phyloP scores from a whole-genome alignment of 2,329 filamentous ascomycete genomes.

The Curvularia eragrostidis region DNA sequence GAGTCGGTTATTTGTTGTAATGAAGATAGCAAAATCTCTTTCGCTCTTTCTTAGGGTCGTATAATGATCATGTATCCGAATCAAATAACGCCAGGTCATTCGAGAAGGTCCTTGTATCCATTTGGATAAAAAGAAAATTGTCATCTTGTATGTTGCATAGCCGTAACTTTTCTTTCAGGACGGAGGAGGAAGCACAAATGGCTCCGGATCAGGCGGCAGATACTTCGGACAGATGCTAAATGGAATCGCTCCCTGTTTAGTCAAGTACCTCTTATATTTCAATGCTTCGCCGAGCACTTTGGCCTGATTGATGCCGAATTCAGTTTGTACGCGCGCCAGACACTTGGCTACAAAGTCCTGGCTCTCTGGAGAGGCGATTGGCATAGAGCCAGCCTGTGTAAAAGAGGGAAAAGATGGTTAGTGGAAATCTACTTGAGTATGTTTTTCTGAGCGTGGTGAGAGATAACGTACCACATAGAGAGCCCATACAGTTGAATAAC shows the following conservation, averaged over 20 bases:
- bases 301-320: conserved; percentile 46
- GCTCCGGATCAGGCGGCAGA: conserved; percentile 15
- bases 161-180: neutral
- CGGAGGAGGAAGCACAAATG: neutral
- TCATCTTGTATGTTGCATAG: neutral
- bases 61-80: neutral
- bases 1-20: neutral
- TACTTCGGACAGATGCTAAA: conserved; percentile 22
- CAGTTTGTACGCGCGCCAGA: conserved; percentile 68
- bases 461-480: conserved; percentile 31
- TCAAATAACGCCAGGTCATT: neutral
- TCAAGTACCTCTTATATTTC: conserved; percentile 26
- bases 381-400: conserved; percentile 35
- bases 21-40: neutral
- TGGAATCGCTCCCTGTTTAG: conserved; percentile 5
- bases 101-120: neutral
- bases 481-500: conserved; percentile 42
- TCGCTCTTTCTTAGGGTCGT: neutral
- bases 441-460: neutral
- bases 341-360: conserved; percentile 46
- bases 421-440: neutral
- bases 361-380: conserved; percentile 29
- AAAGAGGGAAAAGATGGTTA: neutral
- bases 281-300: conserved; percentile 37
- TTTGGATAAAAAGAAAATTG: neutral